Percentiles rank a stretch among this genome's conserved stretches.
Evolutionary conservation across 2,329 filamentous ascomycete species (phyloP).

Genomic region (Beauveria sp.): DNA sequence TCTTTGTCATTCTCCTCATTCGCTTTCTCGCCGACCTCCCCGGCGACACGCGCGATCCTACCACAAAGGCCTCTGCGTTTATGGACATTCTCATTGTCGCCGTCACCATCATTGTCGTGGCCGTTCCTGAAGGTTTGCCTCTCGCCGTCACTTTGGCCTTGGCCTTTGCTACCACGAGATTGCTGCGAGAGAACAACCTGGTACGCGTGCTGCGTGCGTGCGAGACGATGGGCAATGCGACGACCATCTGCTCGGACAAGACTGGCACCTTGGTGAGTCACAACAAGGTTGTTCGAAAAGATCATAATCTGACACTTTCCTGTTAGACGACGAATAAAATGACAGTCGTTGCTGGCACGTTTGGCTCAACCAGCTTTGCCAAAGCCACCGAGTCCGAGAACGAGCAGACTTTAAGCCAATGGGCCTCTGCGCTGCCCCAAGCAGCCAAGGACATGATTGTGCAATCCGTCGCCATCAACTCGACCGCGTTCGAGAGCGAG

Average conservation of each 20-base stretch:
- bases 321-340: slow-evolving; percentile 55
- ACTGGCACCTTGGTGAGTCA: slow-evolving; percentile 25
- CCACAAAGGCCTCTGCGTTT: slow-evolving; percentile 51
- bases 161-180: slow-evolving; percentile 61
- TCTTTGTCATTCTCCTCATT: slow-evolving; percentile 73
- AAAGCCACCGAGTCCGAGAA: slow-evolving; percentile 20
- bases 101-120: slow-evolving; percentile 59
- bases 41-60: slow-evolving; percentile 36
- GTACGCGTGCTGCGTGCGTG: slow-evolving; percentile 61
- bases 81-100: slow-evolving; percentile 58
- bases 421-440: slow-evolving; percentile 16
- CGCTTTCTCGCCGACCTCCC: slow-evolving; percentile 62
- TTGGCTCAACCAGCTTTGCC: slow-evolving; percentile 40
- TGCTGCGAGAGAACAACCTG: slow-evolving; percentile 64
- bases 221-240: slow-evolving; percentile 66
- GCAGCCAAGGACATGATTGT: slow-evolving; percentile 28
- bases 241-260: slow-evolving; percentile 66
- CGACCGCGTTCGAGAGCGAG: slow-evolving; percentile 47
- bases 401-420: slow-evolving; percentile 12
- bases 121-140: slow-evolving; percentile 58
- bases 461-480: slow-evolving; percentile 47
- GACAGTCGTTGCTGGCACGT: slow-evolving; percentile 63
- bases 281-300: background rate
- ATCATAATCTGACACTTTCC: background rate
- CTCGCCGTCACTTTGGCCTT: slow-evolving; percentile 61